These are phyloP conservation scores for Hordeum marinum DNA, from an alignment of 176 grass and related monocot genomes.

Conservation along the genomic window DNA sequence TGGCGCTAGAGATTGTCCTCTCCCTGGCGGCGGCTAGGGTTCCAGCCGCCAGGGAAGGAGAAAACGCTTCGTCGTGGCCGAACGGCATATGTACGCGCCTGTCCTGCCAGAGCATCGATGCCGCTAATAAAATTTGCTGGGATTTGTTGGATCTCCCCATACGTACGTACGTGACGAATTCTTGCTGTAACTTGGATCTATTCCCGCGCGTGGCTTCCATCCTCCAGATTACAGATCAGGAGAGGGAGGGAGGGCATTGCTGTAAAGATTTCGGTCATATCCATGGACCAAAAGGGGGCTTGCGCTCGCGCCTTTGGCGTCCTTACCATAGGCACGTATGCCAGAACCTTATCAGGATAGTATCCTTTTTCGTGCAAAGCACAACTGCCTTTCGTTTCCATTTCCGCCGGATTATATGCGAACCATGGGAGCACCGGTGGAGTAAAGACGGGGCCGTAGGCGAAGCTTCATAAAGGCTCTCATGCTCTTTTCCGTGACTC, in stretches of 20 bases:
- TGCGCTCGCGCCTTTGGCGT: neutral
- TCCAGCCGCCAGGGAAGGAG: too few species aligned
- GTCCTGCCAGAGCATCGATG: too few species aligned
- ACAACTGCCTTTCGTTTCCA: neutral
- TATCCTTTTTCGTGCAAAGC: slow-evolving; percentile 5
- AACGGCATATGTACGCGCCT: too few species aligned
- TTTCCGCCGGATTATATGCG: neutral
- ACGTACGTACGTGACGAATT: neutral
- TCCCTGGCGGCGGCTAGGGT: too few species aligned
- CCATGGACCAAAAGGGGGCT: neutral
- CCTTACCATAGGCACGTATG: neutral
- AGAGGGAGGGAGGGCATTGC: neutral
- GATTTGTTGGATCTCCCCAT: neutral
- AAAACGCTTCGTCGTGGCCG: too few species aligned
- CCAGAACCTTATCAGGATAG: neutral
- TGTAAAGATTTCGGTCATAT: slow-evolving; percentile 13
- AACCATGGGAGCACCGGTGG: neutral
- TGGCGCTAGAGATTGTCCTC: too few species aligned
- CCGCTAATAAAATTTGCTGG: neutral
- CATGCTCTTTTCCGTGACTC: neutral
- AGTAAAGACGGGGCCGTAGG: neutral
- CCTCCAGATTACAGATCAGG: neutral
- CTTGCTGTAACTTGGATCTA: neutral
- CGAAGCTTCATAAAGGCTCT: neutral
- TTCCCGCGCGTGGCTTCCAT: neutral